These are phyloP conservation scores for Botrytis squamosa DNA, from an alignment of 2,329 filamentous ascomycete species.

Conservation along the genomic window DNA sequence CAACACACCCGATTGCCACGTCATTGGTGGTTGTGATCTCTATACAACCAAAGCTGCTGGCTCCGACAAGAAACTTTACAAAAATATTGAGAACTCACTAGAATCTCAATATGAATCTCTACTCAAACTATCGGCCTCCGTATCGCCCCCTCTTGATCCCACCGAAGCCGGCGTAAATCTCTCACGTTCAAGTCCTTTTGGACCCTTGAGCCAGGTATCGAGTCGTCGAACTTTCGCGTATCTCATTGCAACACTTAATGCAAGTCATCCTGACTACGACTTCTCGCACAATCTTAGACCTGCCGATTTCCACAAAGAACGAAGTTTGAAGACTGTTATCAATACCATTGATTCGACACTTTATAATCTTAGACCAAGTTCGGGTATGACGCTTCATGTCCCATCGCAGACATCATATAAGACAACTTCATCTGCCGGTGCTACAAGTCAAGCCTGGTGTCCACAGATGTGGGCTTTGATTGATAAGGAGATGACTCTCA, in stretches of 20 bases:
- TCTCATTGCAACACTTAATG: slow-evolving; percentile 92
- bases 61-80: slow-evolving; percentile 95
- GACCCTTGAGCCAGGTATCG: slow-evolving; percentile 80
- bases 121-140: slow-evolving; percentile 78
- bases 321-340: slow-evolving; percentile 77
- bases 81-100: slow-evolving; percentile 87
- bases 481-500: slow-evolving; percentile 90
- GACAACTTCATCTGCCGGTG: slow-evolving; percentile 43
- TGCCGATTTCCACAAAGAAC: slow-evolving; percentile 84
- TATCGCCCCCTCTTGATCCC: slow-evolving; percentile 79
- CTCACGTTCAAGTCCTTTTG: slow-evolving; percentile 86
- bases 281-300: slow-evolving; percentile 91
- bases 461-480: slow-evolving; percentile 89
- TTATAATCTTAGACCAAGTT: slow-evolving; percentile 75
- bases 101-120: slow-evolving; percentile 89
- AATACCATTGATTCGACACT: slow-evolving; percentile 83
- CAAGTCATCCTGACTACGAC: slow-evolving; percentile 94
- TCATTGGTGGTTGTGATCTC: slow-evolving; percentile 90
- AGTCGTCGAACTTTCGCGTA: slow-evolving; percentile 93
- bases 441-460: slow-evolving; percentile 68
- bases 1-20: slow-evolving; percentile 87
- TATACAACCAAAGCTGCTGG: slow-evolving; percentile 97
- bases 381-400: slow-evolving; percentile 42
- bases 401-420: slow-evolving; percentile 42
- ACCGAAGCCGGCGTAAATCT: slow-evolving; percentile 69